Conservation (phyloP, 1,284 basidiomycete species). For the Ganoderma boninense region DNA sequence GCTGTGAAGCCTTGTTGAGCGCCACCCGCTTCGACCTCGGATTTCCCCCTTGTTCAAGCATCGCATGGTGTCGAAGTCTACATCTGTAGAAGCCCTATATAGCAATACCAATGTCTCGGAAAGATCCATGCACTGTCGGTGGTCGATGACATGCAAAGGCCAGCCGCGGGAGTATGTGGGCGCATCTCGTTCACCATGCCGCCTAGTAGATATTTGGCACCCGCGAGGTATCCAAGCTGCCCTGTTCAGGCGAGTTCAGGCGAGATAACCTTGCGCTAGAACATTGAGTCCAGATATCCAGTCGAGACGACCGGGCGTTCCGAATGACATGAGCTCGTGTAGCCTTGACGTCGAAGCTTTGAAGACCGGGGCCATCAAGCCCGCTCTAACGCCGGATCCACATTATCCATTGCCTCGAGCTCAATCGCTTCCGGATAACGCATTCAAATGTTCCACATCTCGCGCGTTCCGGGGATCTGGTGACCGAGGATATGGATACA, state of each 20-base stretch:
- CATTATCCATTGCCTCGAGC: not conserved
- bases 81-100: not conserved
- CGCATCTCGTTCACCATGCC: not conserved
- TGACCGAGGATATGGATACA: too few species aligned
- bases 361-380: not conserved
- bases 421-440: not conserved
- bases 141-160: too few species aligned
- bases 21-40: not conserved
- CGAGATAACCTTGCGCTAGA: not conserved
- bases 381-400: not conserved
- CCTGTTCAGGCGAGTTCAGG: not conserved
- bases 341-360: not conserved
- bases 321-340: not conserved
- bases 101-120: not conserved
- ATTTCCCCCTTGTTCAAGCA: not conserved
- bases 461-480: too few species aligned
- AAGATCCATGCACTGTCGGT: not conserved
- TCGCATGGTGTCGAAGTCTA: not conserved
- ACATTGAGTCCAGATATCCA: not conserved
- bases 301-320: not conserved
- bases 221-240: not conserved
- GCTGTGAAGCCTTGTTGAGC: not conserved
- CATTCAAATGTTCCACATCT: not conserved
- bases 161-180: not conserved
- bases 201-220: not conserved